A percentile compares a stretch with the other conserved stretches of the same genome.
phyloP scores from a whole-genome alignment of 495 filamentous ascomycete genomes.

The Pseudotulostoma volvatum region DNA sequence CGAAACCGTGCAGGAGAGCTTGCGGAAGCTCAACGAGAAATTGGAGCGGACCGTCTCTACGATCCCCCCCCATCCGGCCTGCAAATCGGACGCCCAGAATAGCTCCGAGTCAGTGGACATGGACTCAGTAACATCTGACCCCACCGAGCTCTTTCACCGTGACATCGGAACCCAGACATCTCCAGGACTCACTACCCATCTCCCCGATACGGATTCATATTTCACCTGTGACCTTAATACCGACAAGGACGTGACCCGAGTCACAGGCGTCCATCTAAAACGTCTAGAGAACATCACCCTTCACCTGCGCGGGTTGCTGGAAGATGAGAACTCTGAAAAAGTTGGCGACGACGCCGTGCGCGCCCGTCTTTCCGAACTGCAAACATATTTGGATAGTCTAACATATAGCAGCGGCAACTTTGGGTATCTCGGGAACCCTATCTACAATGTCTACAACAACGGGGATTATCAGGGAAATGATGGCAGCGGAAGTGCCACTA shows the following conservation, averaged over 20 bases:
- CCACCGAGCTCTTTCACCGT: constrained; percentile 79
- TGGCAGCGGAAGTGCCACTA: constrained; percentile 15
- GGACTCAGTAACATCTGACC: constrained; percentile 40
- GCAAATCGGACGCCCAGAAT: constrained; percentile 8
- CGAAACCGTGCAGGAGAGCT: constrained; percentile 43
- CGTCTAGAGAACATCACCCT: constrained; percentile 32
- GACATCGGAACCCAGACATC: constrained; percentile 81
- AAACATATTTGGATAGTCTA: constrained; percentile 35
- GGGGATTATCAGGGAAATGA: constrained; percentile 12
- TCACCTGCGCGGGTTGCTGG: constrained; percentile 36
- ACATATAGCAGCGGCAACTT: constrained; percentile 20
- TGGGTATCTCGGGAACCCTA: constrained; percentile 2
- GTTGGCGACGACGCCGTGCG: constrained; percentile 29
- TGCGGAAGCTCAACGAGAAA: constrained; percentile 53
- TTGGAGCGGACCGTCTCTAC: constrained; percentile 56
- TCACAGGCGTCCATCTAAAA: constrained; percentile 22
- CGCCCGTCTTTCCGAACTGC: constrained; percentile 28
- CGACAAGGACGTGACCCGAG: constrained; percentile 4
- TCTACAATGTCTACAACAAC: constrained; percentile 4
- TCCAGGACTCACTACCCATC: constrained; percentile 25
- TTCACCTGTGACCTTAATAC: constrained; percentile 1
- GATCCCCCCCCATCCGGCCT: constrained; percentile 30
- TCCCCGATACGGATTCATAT: constrained; percentile 5
- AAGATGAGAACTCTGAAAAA: constrained; percentile 29
- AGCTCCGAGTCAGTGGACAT: constrained; percentile 16